Evolutionary conservation across 108 stramenopile genomes (phyloP).

Genomic region (Epipyxis sp.): DNA sequence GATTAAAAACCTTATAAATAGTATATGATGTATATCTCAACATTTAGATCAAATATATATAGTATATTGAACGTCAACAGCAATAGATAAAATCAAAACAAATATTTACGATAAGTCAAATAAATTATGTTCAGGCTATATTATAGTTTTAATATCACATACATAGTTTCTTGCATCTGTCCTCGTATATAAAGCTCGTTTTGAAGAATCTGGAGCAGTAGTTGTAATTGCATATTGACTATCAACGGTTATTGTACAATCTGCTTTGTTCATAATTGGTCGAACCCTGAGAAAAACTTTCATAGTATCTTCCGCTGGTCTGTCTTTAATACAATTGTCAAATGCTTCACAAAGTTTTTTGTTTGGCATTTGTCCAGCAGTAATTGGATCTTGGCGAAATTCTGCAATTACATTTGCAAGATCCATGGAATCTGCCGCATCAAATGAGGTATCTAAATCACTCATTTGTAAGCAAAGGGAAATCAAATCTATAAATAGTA

Average conservation of each 20-base stretch:
- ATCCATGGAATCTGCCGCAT: not conserved
- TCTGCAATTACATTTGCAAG: not conserved
- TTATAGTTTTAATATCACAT: no score
- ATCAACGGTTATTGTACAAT: conserved; percentile 3
- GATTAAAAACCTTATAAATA: not conserved
- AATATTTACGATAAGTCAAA: no score
- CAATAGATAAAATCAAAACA: no score
- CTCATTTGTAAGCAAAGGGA: not conserved
- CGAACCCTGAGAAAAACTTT: conserved; percentile 31
- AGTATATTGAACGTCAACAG: no score
- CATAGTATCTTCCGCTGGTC: not conserved
- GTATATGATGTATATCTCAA: no score
- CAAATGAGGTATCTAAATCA: not conserved
- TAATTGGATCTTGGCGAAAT: not conserved
- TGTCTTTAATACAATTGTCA: conserved; percentile 6
- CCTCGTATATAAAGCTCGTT: conserved; percentile 19
- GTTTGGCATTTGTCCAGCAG: not conserved
- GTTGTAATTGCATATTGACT: not conserved
- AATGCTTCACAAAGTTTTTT: not conserved
- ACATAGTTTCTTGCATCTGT: conserved; percentile 26
- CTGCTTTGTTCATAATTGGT: not conserved
- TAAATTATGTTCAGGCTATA: no score
- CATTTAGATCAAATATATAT: no score
- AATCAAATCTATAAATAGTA: not conserved
- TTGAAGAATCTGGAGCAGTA: conserved; percentile 17